Evolutionary conservation across 2,329 filamentous ascomycete species (phyloP).

Genomic region (Microsporum ferrugineum): DNA sequence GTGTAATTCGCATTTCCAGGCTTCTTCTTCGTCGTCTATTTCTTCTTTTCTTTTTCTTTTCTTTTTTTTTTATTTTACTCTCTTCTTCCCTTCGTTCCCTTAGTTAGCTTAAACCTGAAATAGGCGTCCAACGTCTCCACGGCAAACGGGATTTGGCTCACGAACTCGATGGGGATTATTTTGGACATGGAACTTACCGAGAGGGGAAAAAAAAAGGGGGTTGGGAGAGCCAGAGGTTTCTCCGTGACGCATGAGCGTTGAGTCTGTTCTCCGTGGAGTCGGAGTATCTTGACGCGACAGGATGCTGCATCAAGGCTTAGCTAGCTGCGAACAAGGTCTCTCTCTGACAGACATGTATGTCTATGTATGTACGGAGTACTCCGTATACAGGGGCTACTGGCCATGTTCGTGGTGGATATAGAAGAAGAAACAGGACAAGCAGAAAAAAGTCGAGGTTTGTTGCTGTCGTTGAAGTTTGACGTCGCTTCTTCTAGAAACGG

Average conservation of each 20-base stretch:
- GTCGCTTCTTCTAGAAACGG: neutral
- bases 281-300: slow-evolving; percentile 4
- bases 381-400: neutral
- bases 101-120: neutral
- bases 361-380: too few species aligned
- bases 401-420: neutral
- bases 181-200: neutral
- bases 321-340: neutral
- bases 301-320: slow-evolving; percentile 1
- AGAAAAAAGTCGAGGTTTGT: neutral
- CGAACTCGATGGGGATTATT: neutral
- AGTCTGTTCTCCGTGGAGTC: neutral
- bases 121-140: neutral
- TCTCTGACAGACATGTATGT: neutral
- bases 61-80: neutral
- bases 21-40: neutral
- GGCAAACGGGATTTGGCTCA: neutral
- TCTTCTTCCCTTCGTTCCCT: neutral
- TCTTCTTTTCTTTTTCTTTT: neutral
- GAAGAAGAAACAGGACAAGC: neutral
- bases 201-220: neutral
- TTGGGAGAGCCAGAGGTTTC: neutral
- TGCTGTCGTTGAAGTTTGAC: neutral
- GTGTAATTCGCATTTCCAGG: neutral
- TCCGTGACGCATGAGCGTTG: neutral